These are phyloP conservation scores for Ganoderma lingzhi DNA, from an alignment of 1,284 basidiomycete genomes.

Conservation along the genomic window DNA sequence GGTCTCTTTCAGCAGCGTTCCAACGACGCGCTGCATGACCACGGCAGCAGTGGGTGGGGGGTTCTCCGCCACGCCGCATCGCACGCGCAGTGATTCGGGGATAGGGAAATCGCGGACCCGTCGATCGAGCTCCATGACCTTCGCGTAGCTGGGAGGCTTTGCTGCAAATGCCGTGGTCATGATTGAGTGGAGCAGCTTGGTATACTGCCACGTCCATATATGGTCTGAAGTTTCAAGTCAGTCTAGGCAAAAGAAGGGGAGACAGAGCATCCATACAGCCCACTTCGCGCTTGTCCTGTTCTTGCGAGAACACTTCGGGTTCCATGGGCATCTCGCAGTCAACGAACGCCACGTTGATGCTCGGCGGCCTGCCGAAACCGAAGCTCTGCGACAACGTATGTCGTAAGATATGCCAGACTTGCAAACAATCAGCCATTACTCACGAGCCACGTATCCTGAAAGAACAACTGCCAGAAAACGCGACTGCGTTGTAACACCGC, in stretches of 20 bases:
- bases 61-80: slow-evolving; percentile 38
- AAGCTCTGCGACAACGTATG: slow-evolving; percentile 56
- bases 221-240: slow-evolving; percentile 48
- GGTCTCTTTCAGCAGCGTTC: slow-evolving; percentile 63
- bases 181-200: slow-evolving; percentile 58
- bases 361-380: slow-evolving; percentile 67
- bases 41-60: slow-evolving; percentile 31
- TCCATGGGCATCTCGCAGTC: slow-evolving; percentile 65
- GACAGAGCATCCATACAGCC: slow-evolving; percentile 52
- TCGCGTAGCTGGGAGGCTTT: slow-evolving; percentile 54
- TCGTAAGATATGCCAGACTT: neutral
- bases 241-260: neutral
- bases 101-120: slow-evolving; percentile 57
- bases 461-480: slow-evolving; percentile 73
- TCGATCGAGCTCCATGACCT: slow-evolving; percentile 53
- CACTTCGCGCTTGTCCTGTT: slow-evolving; percentile 50
- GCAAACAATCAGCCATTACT: slow-evolving; percentile 32
- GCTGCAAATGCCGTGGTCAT: slow-evolving; percentile 63
- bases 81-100: slow-evolving; percentile 54
- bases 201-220: slow-evolving; percentile 63
- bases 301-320: slow-evolving; percentile 42
- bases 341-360: slow-evolving; percentile 58
- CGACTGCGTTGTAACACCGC: slow-evolving; percentile 56
- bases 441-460: slow-evolving; percentile 66
- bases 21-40: slow-evolving; percentile 55